phyloP scores from a whole-genome alignment of 1,284 basidiomycete genomes.

The Sanghuangporus weigelae region DNA sequence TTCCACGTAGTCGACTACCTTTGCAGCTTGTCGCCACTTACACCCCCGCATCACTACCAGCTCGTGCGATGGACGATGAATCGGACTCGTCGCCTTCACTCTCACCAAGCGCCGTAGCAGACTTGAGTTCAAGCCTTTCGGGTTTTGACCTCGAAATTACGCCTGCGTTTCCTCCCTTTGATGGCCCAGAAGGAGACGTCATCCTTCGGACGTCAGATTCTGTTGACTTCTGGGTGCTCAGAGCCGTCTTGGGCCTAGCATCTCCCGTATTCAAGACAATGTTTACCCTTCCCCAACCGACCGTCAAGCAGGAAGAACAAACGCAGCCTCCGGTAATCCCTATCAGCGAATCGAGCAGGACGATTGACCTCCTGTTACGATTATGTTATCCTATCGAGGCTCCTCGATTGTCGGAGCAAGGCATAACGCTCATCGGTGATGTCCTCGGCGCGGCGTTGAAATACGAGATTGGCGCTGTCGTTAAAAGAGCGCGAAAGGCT shows the following conservation, averaged over 20 bases:
- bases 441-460: slow-evolving; percentile 32
- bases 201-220: slow-evolving; percentile 22
- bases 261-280: slow-evolving; percentile 26
- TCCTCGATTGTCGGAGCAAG: background rate
- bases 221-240: slow-evolving; percentile 22
- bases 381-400: slow-evolving; percentile 38
- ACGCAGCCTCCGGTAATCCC: slow-evolving; percentile 41
- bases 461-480: slow-evolving; percentile 30
- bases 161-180: background rate
- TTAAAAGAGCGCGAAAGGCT: background rate
- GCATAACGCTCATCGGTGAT: slow-evolving; percentile 14
- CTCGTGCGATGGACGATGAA: background rate
- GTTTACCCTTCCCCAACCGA: slow-evolving; percentile 23
- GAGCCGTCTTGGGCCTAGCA: slow-evolving; percentile 20
- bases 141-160: background rate
- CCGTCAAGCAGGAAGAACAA: slow-evolving; percentile 24
- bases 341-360: slow-evolving; percentile 34
- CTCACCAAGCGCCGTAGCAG: background rate
- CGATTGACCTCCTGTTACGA: slow-evolving; percentile 46
- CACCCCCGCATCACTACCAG: background rate
- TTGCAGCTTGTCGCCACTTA: background rate
- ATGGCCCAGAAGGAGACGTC: slow-evolving; percentile 14
- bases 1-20: background rate
- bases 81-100: background rate
- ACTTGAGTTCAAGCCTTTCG: background rate